Evolutionary conservation across 2,329 filamentous ascomycete genomes (phyloP).

Genomic region (Lachnellula hyalina): DNA sequence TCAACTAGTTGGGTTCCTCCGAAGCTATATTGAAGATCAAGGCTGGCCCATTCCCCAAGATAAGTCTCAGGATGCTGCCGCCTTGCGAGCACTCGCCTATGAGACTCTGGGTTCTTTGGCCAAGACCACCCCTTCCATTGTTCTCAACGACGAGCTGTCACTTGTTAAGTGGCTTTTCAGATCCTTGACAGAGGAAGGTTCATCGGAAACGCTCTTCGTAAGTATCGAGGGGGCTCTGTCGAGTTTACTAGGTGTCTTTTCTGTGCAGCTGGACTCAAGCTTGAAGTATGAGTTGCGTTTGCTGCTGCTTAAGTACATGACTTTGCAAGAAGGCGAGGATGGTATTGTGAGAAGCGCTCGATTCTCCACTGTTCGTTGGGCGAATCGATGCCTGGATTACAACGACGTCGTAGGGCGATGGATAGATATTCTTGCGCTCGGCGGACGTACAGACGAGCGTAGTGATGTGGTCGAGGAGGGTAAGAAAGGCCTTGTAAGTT

Average conservation of each 20-base stretch:
- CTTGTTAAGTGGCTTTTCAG: constrained; percentile 74
- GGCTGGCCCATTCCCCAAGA: constrained; percentile 72
- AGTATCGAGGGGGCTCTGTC: constrained; percentile 88
- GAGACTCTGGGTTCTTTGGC: constrained; percentile 84
- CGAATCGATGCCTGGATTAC: constrained; percentile 81
- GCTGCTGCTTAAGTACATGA: constrained; percentile 66
- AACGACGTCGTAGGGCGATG: constrained; percentile 74
- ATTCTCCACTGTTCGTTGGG: constrained; percentile 81
- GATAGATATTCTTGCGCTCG: constrained; percentile 80
- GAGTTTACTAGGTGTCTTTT: constrained; percentile 61
- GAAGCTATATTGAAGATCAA: constrained; percentile 69
- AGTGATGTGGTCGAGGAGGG: constrained; percentile 88
- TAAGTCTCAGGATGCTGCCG: constrained; percentile 53
- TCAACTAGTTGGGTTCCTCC: constrained; percentile 62
- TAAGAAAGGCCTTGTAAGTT: constrained; percentile 74
- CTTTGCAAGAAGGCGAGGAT: constrained; percentile 39
- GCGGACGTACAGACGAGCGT: constrained; percentile 59
- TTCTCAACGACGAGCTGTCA: constrained; percentile 45
- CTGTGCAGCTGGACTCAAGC: constrained; percentile 32
- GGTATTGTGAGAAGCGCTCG: constrained; percentile 66
- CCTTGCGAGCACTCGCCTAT: constrained; percentile 75
- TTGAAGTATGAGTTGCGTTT: constrained; percentile 29
- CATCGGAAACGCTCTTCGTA: constrained; percentile 66
- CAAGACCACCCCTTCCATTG: constrained; percentile 54
- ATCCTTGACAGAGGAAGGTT: constrained; percentile 75